Evolutionary conservation across 768 basidiomycete species (phyloP).

Genomic region (Ephemerocybe angulata): DNA sequence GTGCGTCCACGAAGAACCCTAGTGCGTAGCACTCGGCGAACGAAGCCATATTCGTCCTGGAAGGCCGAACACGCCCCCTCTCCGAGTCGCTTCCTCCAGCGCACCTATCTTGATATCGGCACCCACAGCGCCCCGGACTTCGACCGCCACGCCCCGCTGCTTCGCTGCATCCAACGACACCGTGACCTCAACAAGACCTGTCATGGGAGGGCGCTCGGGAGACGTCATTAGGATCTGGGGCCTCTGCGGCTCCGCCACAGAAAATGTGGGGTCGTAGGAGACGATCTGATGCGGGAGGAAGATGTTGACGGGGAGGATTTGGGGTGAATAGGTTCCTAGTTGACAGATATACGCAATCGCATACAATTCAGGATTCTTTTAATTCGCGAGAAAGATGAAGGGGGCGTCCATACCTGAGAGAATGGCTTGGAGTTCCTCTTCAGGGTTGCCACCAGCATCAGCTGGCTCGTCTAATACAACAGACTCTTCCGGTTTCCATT

Average conservation of each 20-base stretch:
- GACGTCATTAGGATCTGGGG: slow-evolving; percentile 62
- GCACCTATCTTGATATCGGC: slow-evolving; percentile 48
- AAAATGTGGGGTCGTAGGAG: slow-evolving; percentile 38
- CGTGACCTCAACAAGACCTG: slow-evolving; percentile 61
- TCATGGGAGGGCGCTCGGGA: slow-evolving; percentile 61
- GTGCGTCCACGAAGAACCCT: slow-evolving; percentile 1
- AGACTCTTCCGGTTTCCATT: slow-evolving; percentile 59
- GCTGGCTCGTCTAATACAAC: slow-evolving; percentile 21
- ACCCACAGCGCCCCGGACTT: slow-evolving; percentile 57
- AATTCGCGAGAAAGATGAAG: not conserved
- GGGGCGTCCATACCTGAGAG: slow-evolving; percentile 48
- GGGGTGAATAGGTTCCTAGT: slow-evolving; percentile 50
- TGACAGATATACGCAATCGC: not conserved
- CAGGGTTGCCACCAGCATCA: slow-evolving; percentile 37
- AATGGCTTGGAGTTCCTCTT: slow-evolving; percentile 60
- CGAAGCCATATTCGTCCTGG: slow-evolving; percentile 64
- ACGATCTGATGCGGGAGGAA: slow-evolving; percentile 47
- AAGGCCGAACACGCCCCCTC: slow-evolving; percentile 68
- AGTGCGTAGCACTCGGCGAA: slow-evolving; percentile 23
- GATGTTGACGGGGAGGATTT: slow-evolving; percentile 71
- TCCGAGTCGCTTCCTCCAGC: slow-evolving; percentile 67
- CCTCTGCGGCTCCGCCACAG: slow-evolving; percentile 37
- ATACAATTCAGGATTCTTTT: not conserved
- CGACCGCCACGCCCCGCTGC: slow-evolving; percentile 53
- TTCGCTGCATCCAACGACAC: slow-evolving; percentile 57